A percentile compares a stretch with the other conserved stretches of the same genome.
These are phyloP conservation scores for Scheffersomyces amazonensis DNA, from an alignment of 805 yeast genomes.

Conservation along the genomic window DNA sequence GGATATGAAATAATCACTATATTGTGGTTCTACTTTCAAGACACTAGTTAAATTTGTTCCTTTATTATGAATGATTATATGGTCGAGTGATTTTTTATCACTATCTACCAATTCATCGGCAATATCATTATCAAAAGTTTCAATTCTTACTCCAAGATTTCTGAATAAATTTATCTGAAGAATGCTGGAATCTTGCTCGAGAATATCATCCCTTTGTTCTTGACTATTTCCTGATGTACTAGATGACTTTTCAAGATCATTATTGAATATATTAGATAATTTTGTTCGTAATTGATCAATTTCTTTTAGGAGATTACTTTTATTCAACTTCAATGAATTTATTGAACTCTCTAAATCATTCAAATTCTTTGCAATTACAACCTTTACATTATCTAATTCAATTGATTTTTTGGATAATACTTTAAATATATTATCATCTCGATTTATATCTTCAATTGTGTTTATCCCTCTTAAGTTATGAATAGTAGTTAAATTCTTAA, in stretches of 20 bases:
- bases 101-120: constrained; percentile 14
- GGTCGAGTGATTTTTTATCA: constrained; percentile 15
- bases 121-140: constrained; percentile 19
- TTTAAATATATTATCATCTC: constrained; percentile 21
- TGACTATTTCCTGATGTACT: background rate
- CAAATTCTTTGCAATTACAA: constrained; percentile 50
- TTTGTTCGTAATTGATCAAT: constrained; percentile 34
- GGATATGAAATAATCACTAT: constrained; percentile 66
- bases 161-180: constrained; percentile 60
- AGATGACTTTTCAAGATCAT: constrained; percentile 8
- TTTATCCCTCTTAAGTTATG: constrained; percentile 5
- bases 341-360: constrained; percentile 47
- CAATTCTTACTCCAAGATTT: constrained; percentile 55
- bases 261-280: constrained; percentile 24
- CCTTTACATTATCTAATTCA: constrained; percentile 44
- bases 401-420: constrained; percentile 23
- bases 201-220: background rate
- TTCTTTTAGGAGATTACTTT: constrained; percentile 35
- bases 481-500: constrained; percentile 1
- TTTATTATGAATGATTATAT: constrained; percentile 49
- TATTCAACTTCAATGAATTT: constrained; percentile 26
- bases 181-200: constrained; percentile 33
- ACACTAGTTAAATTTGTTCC: constrained; percentile 45
- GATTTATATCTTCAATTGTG: constrained; percentile 6
- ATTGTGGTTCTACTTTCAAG: constrained; percentile 50